These are phyloP conservation scores for Entophlyctis luteolus DNA, from an alignment of 192 early-diverging fungal species.

Conservation along the genomic window DNA sequence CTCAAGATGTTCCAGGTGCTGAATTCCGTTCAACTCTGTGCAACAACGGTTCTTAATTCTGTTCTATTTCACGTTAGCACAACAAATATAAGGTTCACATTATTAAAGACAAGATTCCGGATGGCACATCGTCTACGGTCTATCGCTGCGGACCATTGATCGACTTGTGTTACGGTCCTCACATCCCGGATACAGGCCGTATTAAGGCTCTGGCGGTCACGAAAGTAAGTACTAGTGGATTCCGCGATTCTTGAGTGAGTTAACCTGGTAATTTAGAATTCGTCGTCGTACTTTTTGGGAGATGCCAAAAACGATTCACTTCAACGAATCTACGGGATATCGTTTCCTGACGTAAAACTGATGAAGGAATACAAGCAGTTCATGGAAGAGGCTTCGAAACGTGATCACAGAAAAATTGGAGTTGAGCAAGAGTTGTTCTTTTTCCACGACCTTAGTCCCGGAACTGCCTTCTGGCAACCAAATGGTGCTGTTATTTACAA, in stretches of 20 bases:
- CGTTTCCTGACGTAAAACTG: slow-evolving; percentile 97
- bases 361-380: slow-evolving; percentile 95
- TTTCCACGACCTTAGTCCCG: slow-evolving; percentile 92
- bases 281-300: slow-evolving; percentile 96
- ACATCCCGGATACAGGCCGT: slow-evolving; percentile 88
- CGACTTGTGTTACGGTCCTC: slow-evolving; percentile 93
- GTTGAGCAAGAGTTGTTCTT: slow-evolving; percentile 98
- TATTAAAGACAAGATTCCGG: slow-evolving; percentile 86
- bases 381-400: slow-evolving; percentile 91
- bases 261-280: slow-evolving; percentile 66
- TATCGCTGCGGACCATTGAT: slow-evolving; percentile 98
- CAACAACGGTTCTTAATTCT: neutral
- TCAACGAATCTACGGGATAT: slow-evolving; percentile 97
- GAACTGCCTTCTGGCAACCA: slow-evolving; percentile 92
- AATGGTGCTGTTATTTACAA: slow-evolving; percentile 96
- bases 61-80: slow-evolving; percentile 42
- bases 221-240: slow-evolving; percentile 50
- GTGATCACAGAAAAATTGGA: slow-evolving; percentile 96
- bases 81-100: slow-evolving; percentile 97
- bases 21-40: neutral
- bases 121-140: slow-evolving; percentile 91
- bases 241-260: neutral
- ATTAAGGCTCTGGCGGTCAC: slow-evolving; percentile 90
- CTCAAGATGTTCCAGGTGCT: slow-evolving; percentile 86
- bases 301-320: slow-evolving; percentile 96